A percentile compares a stretch with the other conserved stretches of the same genome.
Evolutionary conservation across 345 rosid species (phyloP).

Genomic region (Boechera divaricarpa): DNA sequence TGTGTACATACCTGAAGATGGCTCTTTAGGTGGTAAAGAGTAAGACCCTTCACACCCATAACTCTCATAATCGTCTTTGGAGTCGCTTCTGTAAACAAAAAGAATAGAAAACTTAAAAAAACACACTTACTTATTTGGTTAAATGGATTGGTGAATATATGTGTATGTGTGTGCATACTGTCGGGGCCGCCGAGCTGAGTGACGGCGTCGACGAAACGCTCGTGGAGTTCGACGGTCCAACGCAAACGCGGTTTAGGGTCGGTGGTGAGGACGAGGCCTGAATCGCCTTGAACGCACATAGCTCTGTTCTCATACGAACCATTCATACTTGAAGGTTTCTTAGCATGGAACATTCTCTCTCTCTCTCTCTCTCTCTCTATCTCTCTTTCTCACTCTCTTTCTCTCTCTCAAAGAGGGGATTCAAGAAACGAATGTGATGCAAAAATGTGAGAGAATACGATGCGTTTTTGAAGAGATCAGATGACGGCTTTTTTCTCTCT

Average conservation of each 20-base stretch:
- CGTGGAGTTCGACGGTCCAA: slow-evolving; percentile 99
- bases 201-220: slow-evolving; percentile 98
- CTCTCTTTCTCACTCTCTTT: slow-evolving; percentile 40
- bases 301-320: slow-evolving; percentile 70
- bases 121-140: neutral
- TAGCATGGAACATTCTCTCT: slow-evolving; percentile 90
- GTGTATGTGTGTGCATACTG: slow-evolving; percentile 50
- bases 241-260: slow-evolving; percentile 99
- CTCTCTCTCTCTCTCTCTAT: slow-evolving; percentile 24
- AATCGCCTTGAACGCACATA: slow-evolving; percentile 98
- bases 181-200: slow-evolving; percentile 99
- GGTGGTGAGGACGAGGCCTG: slow-evolving; percentile 98
- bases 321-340: slow-evolving; percentile 94
- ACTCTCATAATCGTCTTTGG: slow-evolving; percentile 99
- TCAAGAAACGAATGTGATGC: slow-evolving; percentile 87
- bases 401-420: slow-evolving; percentile 45
- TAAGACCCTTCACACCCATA: slow-evolving; percentile 99
- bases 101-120: neutral
- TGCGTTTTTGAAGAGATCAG: slow-evolving; percentile 74
- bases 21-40: slow-evolving; percentile 99
- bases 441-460: slow-evolving; percentile 79
- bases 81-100: slow-evolving; percentile 76
- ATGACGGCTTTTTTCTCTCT: slow-evolving; percentile 38
- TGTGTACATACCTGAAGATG: slow-evolving; percentile 94
- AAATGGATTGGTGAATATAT: neutral